Evolutionary conservation across 768 basidiomycete genomes (phyloP).

Genomic region (Serpula lacrymans): DNA sequence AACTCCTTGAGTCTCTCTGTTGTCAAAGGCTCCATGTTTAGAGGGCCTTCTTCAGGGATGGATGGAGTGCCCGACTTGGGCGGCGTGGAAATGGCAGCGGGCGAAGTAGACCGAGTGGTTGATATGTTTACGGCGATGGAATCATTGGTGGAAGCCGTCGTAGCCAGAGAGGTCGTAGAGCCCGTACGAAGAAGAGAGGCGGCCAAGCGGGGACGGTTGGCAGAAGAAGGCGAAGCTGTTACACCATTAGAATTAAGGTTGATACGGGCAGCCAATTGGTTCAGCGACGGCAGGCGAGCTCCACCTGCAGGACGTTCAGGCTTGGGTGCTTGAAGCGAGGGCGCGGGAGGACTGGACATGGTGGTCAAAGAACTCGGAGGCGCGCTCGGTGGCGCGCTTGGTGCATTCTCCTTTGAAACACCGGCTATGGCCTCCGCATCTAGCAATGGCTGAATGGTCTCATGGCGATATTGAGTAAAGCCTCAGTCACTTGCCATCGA

Average conservation of each 20-base stretch:
- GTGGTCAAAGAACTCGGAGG: conserved; percentile 1
- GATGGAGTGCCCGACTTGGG: conserved; percentile 39
- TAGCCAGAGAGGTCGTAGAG: conserved; percentile 50
- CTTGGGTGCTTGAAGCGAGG: conserved; percentile 33
- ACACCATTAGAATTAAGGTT: conserved; percentile 36
- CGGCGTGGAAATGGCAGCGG: conserved; percentile 45
- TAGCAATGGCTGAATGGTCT: no score
- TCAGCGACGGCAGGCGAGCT: conserved; percentile 64
- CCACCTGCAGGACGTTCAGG: conserved; percentile 32
- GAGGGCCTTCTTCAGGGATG: conserved; percentile 33
- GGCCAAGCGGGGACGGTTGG: conserved; percentile 67
- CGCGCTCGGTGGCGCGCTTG: conserved; percentile 9
- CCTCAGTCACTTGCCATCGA: no score
- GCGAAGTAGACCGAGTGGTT: conserved; percentile 65
- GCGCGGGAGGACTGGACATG: conserved; percentile 30
- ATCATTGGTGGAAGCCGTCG: conserved; percentile 47
- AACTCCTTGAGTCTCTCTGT: conserved; percentile 63
- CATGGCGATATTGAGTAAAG: no score
- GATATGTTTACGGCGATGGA: conserved; percentile 67
- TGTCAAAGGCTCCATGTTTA: conserved; percentile 49
- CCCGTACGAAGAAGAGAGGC: conserved; percentile 67
- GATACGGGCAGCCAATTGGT: conserved; percentile 80
- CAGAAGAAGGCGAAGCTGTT: conserved; percentile 18
- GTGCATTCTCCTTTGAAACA: no score
- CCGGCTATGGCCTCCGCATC: no score